phyloP scores from a whole-genome alignment of 2,329 filamentous ascomycete species.

The Pestalotiopsis sp. region DNA sequence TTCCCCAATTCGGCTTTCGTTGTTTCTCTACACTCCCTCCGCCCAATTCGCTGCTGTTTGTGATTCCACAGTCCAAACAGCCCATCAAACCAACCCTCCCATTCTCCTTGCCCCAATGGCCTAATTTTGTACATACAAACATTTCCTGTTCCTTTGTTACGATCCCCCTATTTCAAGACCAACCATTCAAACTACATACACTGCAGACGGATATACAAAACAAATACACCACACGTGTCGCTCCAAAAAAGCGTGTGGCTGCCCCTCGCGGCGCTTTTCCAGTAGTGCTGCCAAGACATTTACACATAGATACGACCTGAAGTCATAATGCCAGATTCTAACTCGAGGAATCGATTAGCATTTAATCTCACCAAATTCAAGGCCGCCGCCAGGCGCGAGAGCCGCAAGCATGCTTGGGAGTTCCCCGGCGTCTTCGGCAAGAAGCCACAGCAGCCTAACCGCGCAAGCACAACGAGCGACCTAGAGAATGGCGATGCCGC shows the following conservation, averaged over 20 bases:
- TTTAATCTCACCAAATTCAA: conserved; percentile 9
- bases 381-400: conserved; percentile 2
- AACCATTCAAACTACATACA: not conserved
- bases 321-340: conserved; percentile 6
- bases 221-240: not conserved
- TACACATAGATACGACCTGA: not conserved
- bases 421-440: not conserved
- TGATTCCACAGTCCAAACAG: not conserved
- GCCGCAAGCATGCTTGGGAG: not conserved
- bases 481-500: conserved; percentile 23
- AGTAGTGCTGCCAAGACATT: not conserved
- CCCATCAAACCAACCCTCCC: not conserved
- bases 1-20: not conserved
- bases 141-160: not conserved
- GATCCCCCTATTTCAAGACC: not conserved
- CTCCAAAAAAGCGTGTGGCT: not conserved
- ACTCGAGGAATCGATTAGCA: not conserved
- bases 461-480: not conserved
- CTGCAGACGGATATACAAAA: not conserved
- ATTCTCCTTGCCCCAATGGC: not conserved
- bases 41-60: not conserved
- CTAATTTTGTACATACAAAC: not conserved
- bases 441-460: not conserved
- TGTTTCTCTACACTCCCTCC: not conserved
- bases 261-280: not conserved